These are phyloP conservation scores for Diaporthe amygdali DNA, from an alignment of 2,329 filamentous ascomycete genomes.

Conservation along the genomic window DNA sequence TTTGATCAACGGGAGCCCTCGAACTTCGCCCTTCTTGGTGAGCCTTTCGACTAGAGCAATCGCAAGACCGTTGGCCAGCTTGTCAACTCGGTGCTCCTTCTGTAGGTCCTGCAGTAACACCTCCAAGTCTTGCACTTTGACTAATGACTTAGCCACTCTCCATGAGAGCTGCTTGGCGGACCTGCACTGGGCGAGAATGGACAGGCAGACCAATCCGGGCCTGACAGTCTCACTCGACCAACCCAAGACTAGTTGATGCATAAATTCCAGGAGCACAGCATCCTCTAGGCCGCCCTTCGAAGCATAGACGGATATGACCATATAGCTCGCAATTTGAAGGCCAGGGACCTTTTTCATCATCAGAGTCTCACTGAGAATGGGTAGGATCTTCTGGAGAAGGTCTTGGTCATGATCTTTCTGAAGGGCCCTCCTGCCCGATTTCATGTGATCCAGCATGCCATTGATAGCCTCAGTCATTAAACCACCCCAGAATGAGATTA, in stretches of 20 bases:
- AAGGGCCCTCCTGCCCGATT: conserved; percentile 76
- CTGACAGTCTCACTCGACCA: conserved; percentile 77
- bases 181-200: conserved; percentile 82
- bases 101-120: conserved; percentile 65
- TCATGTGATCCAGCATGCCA: conserved; percentile 77
- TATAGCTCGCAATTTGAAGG: conserved; percentile 86
- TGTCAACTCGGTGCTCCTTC: conserved; percentile 70
- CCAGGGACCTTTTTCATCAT: conserved; percentile 77
- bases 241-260: conserved; percentile 83
- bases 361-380: conserved; percentile 79
- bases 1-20: conserved; percentile 64
- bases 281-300: conserved; percentile 83
- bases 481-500: conserved; percentile 91
- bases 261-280: conserved; percentile 79
- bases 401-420: conserved; percentile 84
- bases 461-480: conserved; percentile 85
- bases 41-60: conserved; percentile 67
- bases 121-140: conserved; percentile 68
- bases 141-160: conserved; percentile 71
- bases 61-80: conserved; percentile 74
- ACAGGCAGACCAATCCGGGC: conserved; percentile 78
- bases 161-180: conserved; percentile 71
- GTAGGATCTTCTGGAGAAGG: conserved; percentile 68
- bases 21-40: conserved; percentile 63
- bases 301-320: conserved; percentile 85